Base-by-base conservation (phyloP, 495 filamentous ascomycete genomes). In the Xylaria cubensis region DNA sequence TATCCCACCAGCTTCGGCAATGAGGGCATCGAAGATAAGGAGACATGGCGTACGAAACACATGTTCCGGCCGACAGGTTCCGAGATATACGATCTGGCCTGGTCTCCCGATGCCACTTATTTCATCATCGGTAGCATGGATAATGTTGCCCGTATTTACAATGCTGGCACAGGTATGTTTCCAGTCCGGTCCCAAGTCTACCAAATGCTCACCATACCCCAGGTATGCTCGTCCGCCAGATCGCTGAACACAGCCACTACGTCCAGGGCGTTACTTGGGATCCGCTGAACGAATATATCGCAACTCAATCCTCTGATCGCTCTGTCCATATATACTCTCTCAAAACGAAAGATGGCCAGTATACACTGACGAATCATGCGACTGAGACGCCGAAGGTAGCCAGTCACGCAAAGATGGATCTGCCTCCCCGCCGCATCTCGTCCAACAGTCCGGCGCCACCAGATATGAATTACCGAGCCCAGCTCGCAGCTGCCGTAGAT, bases 51-150 rank as follows among this genome's bases (percentile, higher is more conserved):
- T 59, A 90, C 95, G 62, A 99, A 96, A 82, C 93, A 97, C 77
- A 98, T 98, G 96, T 97, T 93, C 80, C 90, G 97, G 58, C 97
- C 94, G 19, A 90, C 90, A 34, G 95, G 94, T 0, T 92, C 93
- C 0, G 96, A 98, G 80, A 98, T 99, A 74, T 99, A 98, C 79
- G 96, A 99, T 79, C 84, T 99, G 70, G 96, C 96, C 51, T 99
- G 96, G 96, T 97, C 96, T 29, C 96, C 96, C 12, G 96, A 99
- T 84, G 95, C 93, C 29, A 86, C 92, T 39, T 97, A 95, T 83
- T 97, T 98, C 84, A 97, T 99, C 73, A 97, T 95, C 24, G 96
- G 96, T 6, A 98, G 97, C 81, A 98, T 98, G 95, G 96, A 99
- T 82, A 99, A 99, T 80, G 90, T 98, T 77, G 95, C 97, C 61